These are phyloP conservation scores for Colletotrichum truncatum DNA, from an alignment of 2,329 filamentous ascomycete species.

Conservation along the genomic window DNA sequence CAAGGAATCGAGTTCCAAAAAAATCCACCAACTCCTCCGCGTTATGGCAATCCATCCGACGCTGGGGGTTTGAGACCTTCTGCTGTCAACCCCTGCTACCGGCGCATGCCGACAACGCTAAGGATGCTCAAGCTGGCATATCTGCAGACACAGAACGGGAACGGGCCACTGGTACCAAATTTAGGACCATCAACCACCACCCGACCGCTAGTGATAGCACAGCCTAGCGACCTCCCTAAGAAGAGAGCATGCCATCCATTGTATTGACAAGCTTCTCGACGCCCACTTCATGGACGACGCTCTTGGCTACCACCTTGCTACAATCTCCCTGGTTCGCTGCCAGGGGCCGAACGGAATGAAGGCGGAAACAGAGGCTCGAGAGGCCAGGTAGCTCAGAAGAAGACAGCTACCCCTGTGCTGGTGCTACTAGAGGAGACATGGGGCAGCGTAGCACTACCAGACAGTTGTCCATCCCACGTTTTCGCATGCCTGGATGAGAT, in stretches of 20 bases:
- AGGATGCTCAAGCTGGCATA: neutral
- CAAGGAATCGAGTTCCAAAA: too few relatives aligned
- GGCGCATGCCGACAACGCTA: constrained; percentile 12
- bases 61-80: neutral
- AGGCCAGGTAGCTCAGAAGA: neutral
- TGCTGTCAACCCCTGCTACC: constrained; percentile 1
- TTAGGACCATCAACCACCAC: neutral
- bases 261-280: constrained; percentile 7
- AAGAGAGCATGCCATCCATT: neutral
- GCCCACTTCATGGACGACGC: neutral
- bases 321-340: neutral
- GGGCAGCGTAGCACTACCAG: neutral
- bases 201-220: neutral
- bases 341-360: neutral
- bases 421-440: neutral
- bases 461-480: constrained; percentile 25
- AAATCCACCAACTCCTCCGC: too few relatives aligned
- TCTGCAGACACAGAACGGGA: neutral
- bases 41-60: neutral
- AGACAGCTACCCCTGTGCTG: neutral
- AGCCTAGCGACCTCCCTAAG: neutral
- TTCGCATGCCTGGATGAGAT: constrained; percentile 8
- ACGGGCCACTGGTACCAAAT: neutral
- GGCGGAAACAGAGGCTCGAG: neutral
- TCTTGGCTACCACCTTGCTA: neutral